Evolutionary conservation across 129 eudicot genomes (phyloP).

Genomic region (Lactuca saligna): DNA sequence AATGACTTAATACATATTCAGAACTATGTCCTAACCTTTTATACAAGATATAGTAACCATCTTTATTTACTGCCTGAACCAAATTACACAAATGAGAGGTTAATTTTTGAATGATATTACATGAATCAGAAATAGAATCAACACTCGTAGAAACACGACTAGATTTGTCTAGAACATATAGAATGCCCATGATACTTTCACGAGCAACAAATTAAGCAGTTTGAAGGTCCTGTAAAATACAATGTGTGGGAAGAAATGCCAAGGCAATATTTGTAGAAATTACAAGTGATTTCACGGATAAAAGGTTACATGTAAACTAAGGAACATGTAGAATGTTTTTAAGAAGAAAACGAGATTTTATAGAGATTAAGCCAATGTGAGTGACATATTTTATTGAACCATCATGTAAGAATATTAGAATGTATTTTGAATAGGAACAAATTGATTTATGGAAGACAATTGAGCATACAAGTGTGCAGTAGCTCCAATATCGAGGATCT

Average conservation of each 20-base stretch:
- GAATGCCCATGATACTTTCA: neutral
- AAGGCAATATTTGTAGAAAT: too few species aligned
- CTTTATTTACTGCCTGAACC: neutral
- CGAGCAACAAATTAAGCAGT: neutral
- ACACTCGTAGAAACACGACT: neutral
- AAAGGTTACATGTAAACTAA: neutral
- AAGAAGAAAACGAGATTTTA: neutral
- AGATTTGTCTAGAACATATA: neutral
- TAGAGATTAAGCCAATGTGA: neutral
- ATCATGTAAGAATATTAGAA: neutral
- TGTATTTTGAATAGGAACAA: neutral
- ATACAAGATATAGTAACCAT: neutral
- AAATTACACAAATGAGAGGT: neutral
- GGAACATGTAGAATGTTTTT: neutral
- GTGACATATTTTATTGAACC: neutral
- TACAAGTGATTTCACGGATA: too few species aligned
- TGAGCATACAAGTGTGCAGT: neutral
- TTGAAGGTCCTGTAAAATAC: neutral
- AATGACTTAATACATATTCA: neutral
- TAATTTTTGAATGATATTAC: too few species aligned
- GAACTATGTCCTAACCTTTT: neutral
- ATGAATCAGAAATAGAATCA: too few species aligned
- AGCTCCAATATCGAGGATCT: neutral
- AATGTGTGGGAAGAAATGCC: neutral
- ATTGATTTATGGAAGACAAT: neutral